Percentiles rank a stretch among this genome's conserved stretches.
Conservation (phyloP, 768 basidiomycete genomes). For the Mycena leptocephala region DNA sequence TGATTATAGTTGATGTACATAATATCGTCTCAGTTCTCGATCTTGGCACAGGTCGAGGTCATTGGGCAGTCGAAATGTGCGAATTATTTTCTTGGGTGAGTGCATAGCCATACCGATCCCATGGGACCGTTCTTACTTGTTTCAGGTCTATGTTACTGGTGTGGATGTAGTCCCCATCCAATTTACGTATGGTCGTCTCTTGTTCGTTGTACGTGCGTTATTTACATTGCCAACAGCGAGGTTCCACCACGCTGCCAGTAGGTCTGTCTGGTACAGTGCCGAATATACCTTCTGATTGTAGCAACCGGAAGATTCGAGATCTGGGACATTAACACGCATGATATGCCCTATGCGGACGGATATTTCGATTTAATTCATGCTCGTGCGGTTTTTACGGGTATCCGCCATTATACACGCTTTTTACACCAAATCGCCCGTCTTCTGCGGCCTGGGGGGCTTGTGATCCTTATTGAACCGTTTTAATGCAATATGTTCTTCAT, state of each 20-base stretch:
- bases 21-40: constrained; percentile 67
- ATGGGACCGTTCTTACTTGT: not conserved
- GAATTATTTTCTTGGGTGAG: constrained; percentile 10
- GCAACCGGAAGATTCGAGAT: constrained; percentile 73
- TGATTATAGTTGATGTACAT: not conserved
- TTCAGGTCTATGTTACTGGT: constrained; percentile 23
- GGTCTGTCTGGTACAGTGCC: not conserved
- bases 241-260: constrained; percentile 12
- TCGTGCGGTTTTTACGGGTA: constrained; percentile 78
- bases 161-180: constrained; percentile 22
- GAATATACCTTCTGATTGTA: not conserved
- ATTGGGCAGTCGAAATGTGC: constrained; percentile 61
- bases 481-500: constrained; percentile 58
- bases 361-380: constrained; percentile 82
- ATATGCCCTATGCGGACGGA: constrained; percentile 74
- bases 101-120: constrained; percentile 6
- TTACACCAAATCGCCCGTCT: constrained; percentile 76
- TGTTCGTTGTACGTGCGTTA: not conserved
- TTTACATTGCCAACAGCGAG: not conserved
- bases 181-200: not conserved
- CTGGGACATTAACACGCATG: constrained; percentile 75
- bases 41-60: constrained; percentile 78
- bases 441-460: constrained; percentile 79
- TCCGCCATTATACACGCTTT: constrained; percentile 74
- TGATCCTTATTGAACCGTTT: constrained; percentile 77